Evolutionary conservation across 768 basidiomycete species (phyloP).

Genomic region (Pisolithus tinctorius): DNA sequence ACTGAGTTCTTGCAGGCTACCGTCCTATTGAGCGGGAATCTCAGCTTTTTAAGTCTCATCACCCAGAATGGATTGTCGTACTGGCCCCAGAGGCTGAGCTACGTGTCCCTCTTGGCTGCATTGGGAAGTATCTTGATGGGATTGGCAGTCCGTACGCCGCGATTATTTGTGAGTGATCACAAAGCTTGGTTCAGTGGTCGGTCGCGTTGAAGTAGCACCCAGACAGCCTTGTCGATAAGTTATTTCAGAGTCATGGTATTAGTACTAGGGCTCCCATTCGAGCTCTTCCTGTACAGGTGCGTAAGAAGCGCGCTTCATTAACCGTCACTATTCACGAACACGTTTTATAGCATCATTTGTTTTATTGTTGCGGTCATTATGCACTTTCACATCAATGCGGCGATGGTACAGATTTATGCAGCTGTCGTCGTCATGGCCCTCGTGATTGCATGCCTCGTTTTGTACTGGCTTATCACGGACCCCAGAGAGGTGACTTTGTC

Average conservation of each 20-base stretch:
- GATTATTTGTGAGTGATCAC: background rate
- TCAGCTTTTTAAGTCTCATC: too few relatives aligned
- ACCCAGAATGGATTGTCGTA: too few relatives aligned
- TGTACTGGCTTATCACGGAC: too few relatives aligned
- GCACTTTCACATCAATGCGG: background rate
- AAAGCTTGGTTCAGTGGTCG: too few relatives aligned
- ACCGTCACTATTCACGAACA: background rate
- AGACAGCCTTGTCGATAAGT: background rate
- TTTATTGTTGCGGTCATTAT: background rate
- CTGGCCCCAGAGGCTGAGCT: background rate
- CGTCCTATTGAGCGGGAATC: too few relatives aligned
- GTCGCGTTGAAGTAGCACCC: too few relatives aligned
- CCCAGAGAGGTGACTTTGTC: too few relatives aligned
- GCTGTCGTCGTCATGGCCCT: too few relatives aligned
- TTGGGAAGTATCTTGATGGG: background rate
- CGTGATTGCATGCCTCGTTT: too few relatives aligned
- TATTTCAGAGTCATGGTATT: background rate
- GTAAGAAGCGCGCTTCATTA: background rate
- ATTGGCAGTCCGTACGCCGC: background rate
- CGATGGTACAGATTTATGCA: too few relatives aligned
- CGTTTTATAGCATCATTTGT: background rate
- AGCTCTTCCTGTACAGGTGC: background rate
- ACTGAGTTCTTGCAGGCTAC: too few relatives aligned
- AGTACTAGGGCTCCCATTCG: background rate
- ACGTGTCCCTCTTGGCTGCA: background rate